Evolutionary conservation across 305 asterid genomes (phyloP).

Genomic region (Solanum aculeatissimum): DNA sequence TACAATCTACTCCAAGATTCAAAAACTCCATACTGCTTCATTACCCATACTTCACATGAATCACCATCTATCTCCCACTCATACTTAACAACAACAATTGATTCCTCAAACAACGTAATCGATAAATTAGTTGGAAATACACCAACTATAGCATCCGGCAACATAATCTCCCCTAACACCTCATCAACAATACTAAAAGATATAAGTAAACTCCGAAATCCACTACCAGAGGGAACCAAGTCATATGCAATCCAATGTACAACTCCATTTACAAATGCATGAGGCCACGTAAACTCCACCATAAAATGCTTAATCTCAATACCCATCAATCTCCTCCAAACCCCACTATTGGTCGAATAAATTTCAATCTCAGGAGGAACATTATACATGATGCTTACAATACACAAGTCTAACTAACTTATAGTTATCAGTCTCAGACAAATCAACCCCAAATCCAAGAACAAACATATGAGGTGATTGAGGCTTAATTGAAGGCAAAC

Average conservation of each 20-base stretch:
- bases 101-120: slow-evolving; percentile 10
- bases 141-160: slow-evolving; percentile 27
- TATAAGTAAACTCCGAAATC: slow-evolving; percentile 12
- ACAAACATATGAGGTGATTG: slow-evolving; percentile 11
- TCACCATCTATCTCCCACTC: neutral
- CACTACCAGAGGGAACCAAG: neutral
- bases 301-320: slow-evolving; percentile 11
- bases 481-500: slow-evolving; percentile 10
- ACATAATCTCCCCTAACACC: slow-evolving; percentile 24
- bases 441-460: slow-evolving; percentile 38
- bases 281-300: slow-evolving; percentile 22
- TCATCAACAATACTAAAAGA: slow-evolving; percentile 27
- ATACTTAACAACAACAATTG: slow-evolving; percentile 19
- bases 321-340: slow-evolving; percentile 31
- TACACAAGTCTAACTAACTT: slow-evolving; percentile 50
- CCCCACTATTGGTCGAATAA: slow-evolving; percentile 22
- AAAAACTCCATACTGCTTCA: slow-evolving; percentile 39
- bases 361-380: slow-evolving; percentile 38
- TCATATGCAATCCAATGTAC: slow-evolving; percentile 46
- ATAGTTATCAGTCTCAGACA: slow-evolving; percentile 10
- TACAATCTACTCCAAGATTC: slow-evolving; percentile 44
- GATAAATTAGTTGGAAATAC: slow-evolving; percentile 2
- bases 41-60: slow-evolving; percentile 38
- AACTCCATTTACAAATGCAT: slow-evolving; percentile 23
- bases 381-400: no score